Evolutionary conservation across 2,329 filamentous ascomycete species (phyloP).

Genomic region (Colletotrichum plurivorum): DNA sequence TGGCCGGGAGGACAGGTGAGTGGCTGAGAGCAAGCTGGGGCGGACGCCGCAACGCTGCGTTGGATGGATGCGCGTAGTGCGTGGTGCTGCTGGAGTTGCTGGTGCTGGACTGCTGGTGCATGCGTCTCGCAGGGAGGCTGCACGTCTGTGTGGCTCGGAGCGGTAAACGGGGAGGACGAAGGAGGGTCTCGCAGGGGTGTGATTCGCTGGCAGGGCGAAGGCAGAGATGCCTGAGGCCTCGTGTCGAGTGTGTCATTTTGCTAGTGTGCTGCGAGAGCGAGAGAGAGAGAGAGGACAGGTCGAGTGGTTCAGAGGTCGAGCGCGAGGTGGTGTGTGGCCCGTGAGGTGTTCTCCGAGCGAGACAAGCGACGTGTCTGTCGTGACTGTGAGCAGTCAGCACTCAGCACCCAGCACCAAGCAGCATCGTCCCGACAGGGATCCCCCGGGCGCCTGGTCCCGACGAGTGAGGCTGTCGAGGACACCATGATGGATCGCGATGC

Average conservation of each 20-base stretch:
- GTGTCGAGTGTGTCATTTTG: constrained; percentile 12
- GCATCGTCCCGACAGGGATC: constrained; percentile 51
- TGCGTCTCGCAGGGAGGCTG: constrained; percentile 29
- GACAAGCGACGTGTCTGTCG: neutral
- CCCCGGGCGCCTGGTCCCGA: constrained; percentile 43
- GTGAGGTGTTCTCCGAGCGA: constrained; percentile 5
- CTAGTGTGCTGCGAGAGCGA: neutral
- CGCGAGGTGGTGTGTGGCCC: constrained; percentile 11
- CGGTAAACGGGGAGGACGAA: constrained; percentile 32
- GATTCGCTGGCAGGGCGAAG: constrained; percentile 35
- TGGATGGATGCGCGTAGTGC: constrained; percentile 34
- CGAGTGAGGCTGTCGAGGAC: constrained; percentile 52
- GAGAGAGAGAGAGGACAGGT: neutral
- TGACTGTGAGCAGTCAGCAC: neutral
- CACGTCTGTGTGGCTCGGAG: constrained; percentile 37
- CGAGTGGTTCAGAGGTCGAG: neutral
- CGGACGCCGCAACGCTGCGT: constrained; percentile 34
- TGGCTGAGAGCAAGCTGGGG: constrained; percentile 16
- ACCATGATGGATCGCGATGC: constrained; percentile 40
- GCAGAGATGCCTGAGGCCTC: constrained; percentile 39
- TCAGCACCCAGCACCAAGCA: constrained; percentile 42
- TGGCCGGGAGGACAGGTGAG: constrained; percentile 15
- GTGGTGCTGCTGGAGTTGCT: neutral
- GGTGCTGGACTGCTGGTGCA: neutral
- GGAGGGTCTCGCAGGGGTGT: constrained; percentile 29